A percentile compares a stretch with the other conserved stretches of the same genome.
These are phyloP conservation scores for Corymbia maculata DNA, from an alignment of 345 rosid genomes.

Conservation along the genomic window DNA sequence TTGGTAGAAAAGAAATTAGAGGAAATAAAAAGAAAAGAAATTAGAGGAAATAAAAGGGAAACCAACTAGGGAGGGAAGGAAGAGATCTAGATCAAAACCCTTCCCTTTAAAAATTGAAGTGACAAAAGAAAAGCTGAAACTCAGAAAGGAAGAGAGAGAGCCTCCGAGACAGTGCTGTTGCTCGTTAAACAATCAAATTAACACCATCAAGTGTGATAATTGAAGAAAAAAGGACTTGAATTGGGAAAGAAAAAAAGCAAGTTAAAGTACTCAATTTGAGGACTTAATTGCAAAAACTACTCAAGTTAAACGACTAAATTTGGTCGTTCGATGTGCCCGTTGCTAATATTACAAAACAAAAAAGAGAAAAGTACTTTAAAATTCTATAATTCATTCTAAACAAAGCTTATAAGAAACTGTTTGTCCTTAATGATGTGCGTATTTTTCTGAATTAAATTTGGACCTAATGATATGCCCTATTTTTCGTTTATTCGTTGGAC, in stretches of 20 bases:
- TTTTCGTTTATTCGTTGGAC: background rate
- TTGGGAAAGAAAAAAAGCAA: background rate
- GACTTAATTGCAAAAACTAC: background rate
- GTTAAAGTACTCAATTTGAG: background rate
- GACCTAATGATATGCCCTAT: background rate
- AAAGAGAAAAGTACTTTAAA: background rate
- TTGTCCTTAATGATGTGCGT: background rate
- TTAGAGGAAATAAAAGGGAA: too few species aligned
- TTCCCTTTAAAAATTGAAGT: too few species aligned
- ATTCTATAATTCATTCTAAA: background rate
- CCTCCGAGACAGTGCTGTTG: background rate
- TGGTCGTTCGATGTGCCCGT: background rate
- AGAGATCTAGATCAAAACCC: too few species aligned
- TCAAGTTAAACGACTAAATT: background rate
- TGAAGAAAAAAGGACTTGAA: background rate
- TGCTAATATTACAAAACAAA: background rate
- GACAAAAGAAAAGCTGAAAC: too few species aligned
- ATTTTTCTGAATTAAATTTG: background rate
- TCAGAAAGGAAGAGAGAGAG: too few species aligned
- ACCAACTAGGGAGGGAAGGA: too few species aligned
- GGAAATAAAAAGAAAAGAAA: too few species aligned
- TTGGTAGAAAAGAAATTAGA: too few species aligned
- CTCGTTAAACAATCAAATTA: background rate
- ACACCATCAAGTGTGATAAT: background rate
- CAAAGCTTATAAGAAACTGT: background rate